Conservation (phyloP, 2,329 filamentous ascomycete genomes). For the Microcera coccophila region DNA sequence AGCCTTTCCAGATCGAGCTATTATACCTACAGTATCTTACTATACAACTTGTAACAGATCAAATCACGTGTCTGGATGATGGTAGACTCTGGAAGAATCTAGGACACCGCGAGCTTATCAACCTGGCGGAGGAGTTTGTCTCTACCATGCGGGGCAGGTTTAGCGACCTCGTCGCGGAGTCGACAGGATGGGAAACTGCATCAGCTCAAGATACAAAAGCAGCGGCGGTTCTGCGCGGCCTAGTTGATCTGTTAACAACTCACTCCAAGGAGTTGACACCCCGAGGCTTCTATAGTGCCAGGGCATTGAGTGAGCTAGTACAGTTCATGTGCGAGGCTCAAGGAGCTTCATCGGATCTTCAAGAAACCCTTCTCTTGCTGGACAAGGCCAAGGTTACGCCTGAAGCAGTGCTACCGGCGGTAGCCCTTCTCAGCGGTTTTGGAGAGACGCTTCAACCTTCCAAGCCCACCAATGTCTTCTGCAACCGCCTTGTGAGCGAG, state of each 20-base stretch:
- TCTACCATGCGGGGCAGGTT: conserved; percentile 39
- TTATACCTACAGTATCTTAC: conserved; percentile 51
- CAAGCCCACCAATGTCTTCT: conserved; percentile 49
- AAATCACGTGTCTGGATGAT: conserved; percentile 44
- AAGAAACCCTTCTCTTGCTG: conserved; percentile 45
- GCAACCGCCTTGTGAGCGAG: conserved; percentile 59
- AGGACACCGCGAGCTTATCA: conserved; percentile 31
- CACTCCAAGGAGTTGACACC: conserved; percentile 41
- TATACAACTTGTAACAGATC: conserved; percentile 50
- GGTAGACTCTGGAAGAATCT: conserved; percentile 47
- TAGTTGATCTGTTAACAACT: conserved; percentile 45
- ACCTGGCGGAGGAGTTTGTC: conserved; percentile 43
- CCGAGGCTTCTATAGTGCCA: conserved; percentile 49
- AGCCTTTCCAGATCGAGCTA: conserved; percentile 45
- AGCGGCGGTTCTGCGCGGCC: conserved; percentile 34
- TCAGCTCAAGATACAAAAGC: conserved; percentile 28
- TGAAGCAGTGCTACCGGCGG: conserved; percentile 44
- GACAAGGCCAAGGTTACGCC: conserved; percentile 46
- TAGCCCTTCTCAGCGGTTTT: conserved; percentile 50
- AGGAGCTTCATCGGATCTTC: conserved; percentile 42
- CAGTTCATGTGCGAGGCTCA: conserved; percentile 45
- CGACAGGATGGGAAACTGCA: conserved; percentile 38
- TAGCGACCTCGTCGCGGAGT: conserved; percentile 29
- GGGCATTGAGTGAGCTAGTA: conserved; percentile 49
- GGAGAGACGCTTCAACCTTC: conserved; percentile 48